These are phyloP conservation scores for Limtongia smithiae DNA, from an alignment of 805 yeast species.

Conservation along the genomic window DNA sequence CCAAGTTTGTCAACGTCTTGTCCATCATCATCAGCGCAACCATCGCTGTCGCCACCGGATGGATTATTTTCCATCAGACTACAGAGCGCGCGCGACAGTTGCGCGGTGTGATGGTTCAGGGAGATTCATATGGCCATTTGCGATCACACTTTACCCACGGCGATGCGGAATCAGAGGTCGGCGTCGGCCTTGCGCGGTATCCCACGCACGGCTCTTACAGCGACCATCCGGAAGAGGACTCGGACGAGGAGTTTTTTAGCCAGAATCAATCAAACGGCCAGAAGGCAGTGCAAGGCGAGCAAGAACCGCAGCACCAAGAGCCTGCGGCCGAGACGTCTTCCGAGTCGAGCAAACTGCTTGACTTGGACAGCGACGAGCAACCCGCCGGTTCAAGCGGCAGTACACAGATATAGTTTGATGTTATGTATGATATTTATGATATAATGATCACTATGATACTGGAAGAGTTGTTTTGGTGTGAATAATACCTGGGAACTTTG, in stretches of 20 bases:
- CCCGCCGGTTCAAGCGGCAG: no score
- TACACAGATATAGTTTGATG: no score
- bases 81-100: constrained; percentile 17
- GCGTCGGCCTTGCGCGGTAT: background rate
- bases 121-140: constrained; percentile 9
- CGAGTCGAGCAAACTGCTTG: no score
- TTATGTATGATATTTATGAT: no score
- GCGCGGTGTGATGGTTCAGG: constrained; percentile 10
- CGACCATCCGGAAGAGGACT: constrained; percentile 1
- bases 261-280: no score
- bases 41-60: constrained; percentile 23
- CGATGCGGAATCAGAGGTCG: background rate
- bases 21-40: constrained; percentile 16
- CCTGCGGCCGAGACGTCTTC: no score
- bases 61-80: constrained; percentile 24
- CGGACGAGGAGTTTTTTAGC: constrained; percentile 6
- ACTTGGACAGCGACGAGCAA: no score
- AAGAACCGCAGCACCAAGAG: no score
- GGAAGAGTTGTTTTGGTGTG: no score
- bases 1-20: constrained; percentile 17
- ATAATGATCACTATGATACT: no score
- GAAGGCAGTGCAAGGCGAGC: no score
- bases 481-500: no score
- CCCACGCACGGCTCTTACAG: background rate
- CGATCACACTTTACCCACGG: background rate